Evolutionary conservation across 2,329 filamentous ascomycete genomes (phyloP), one percentile per base, ranked within the genome.

Genomic region (Alternaria viburni): DNA sequence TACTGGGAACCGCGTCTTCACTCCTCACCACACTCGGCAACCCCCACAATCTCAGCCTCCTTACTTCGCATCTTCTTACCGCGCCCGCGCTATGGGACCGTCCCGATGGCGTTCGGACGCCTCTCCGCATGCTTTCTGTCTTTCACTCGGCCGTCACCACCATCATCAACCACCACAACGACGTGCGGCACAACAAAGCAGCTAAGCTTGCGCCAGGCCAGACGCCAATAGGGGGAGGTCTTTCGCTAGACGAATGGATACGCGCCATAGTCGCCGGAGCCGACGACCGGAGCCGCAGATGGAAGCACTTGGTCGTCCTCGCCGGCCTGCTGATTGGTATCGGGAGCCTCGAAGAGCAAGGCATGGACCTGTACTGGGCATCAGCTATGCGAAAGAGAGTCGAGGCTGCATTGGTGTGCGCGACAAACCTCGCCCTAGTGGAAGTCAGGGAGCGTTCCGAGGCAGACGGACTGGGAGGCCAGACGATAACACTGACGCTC

Each of bases 301-400:
- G 93, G 93, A 90, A 93, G 78, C 93, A 97, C 78, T 80, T 93
- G 28, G 83, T 97, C n/a, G 86, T 94, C 6, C 86, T 97, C 9
- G 89, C 90, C 0, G 94, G 93, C 4, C 83, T 97, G 21, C 80
- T 97, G 61, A 86, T 95, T 75, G 93, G 92, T 9, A 90, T 94
- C 74, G 90, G 72, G 4, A 74, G 65, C 41, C 67, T 77, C 25
- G 77, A 81, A 67, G 74, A 79, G 69, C 75, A 79, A 43, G 79
- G 86, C 15, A 85, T 87, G 64, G 86, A 89, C 44, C 82, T 88
- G 49, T 85, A 86, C 62, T 87, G 88, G n/a, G 87, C 90, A 6
- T 81, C 83, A 30, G 80, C 85, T 54, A 84, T 95, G 77, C 86
- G 90, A 49, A 86, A 83, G 32, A 92, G 88, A 45, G 83, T 97